phyloP scores from a whole-genome alignment of 306 rosid genomes.

The Quercus gilva region DNA sequence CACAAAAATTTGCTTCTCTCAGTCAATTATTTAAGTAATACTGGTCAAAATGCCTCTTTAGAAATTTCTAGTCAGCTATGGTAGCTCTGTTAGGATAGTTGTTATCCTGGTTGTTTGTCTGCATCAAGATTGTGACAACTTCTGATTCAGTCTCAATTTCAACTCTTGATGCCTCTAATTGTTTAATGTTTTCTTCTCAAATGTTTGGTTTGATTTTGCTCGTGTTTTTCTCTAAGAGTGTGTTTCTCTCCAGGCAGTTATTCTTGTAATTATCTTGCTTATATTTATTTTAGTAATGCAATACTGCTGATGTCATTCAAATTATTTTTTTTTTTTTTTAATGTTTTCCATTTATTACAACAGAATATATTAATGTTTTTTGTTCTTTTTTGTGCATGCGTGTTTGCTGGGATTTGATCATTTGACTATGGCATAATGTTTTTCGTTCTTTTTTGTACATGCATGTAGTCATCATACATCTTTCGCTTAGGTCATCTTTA shows the following conservation, averaged over 20 bases:
- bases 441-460: not conserved
- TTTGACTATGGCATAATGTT: not conserved
- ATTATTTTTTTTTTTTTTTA: too few relatives aligned
- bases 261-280: too few relatives aligned
- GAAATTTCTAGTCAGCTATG: not conserved
- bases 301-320: too few relatives aligned
- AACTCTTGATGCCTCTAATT: not conserved
- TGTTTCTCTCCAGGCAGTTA: too few relatives aligned
- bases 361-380: not conserved
- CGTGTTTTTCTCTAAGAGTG: too few relatives aligned
- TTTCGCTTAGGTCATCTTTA: not conserved
- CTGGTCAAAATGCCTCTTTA: not conserved
- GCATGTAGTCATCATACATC: not conserved
- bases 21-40: not conserved
- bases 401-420: not conserved
- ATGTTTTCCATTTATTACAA: not conserved
- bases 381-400: not conserved
- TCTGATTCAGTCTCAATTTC: not conserved
- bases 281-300: too few relatives aligned
- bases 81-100: not conserved
- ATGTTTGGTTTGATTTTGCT: too few relatives aligned
- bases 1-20: slow-evolving; percentile 6
- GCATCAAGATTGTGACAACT: not conserved
- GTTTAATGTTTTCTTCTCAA: too few relatives aligned
- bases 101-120: not conserved